Evolutionary conservation across 2,329 filamentous ascomycete genomes (phyloP).

Genomic region (Zymoseptoria pseudotritici): DNA sequence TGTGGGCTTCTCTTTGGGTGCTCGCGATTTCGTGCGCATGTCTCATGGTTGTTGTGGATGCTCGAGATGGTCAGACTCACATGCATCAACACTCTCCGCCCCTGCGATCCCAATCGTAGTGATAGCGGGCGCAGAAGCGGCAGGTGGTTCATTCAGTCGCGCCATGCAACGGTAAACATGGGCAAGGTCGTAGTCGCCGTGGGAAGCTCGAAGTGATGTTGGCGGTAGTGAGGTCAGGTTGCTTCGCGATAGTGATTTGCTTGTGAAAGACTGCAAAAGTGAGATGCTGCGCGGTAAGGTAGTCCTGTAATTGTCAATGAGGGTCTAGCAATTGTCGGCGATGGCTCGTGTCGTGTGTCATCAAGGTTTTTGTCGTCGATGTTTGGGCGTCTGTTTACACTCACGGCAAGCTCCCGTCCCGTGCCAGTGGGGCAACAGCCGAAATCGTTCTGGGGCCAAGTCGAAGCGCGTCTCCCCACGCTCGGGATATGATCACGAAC

Average conservation of each 20-base stretch:
- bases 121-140: conserved; percentile 38
- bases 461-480: background rate
- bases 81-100: conserved; percentile 60
- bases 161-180: conserved; percentile 51
- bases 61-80: conserved; percentile 43
- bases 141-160: conserved; percentile 67
- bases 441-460: no score
- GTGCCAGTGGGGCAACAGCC: background rate
- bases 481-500: background rate
- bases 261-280: background rate
- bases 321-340: background rate
- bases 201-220: background rate
- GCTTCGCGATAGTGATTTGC: background rate
- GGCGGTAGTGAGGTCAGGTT: background rate
- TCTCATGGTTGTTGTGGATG: conserved; percentile 2
- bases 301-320: background rate
- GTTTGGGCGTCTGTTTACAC: background rate
- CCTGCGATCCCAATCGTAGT: conserved; percentile 12
- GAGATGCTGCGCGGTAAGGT: background rate
- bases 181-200: background rate
- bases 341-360: background rate
- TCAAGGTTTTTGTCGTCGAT: background rate
- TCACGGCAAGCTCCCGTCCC: background rate
- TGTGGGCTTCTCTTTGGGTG: conserved; percentile 15
- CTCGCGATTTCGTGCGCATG: conserved; percentile 29